Evolutionary conservation across 1,284 basidiomycete genomes (phyloP), one percentile per base, ranked within the genome.

Genomic region (Malassezia dermatis): DNA sequence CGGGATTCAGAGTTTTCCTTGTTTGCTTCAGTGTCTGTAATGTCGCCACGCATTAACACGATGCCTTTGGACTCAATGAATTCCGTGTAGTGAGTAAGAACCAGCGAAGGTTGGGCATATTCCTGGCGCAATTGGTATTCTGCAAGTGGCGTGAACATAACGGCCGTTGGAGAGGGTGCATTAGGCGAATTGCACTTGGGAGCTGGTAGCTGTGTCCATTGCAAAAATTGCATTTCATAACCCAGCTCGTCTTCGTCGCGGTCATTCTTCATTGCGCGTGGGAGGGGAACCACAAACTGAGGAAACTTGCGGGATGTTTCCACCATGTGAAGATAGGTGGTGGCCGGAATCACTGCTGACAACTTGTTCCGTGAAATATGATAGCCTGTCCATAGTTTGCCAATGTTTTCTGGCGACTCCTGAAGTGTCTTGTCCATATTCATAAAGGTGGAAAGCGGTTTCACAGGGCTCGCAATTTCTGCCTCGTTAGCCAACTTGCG

Each of bases 81-180:
- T 70, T 98, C 93, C 35, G 91, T 86, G 76, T 96, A 95, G 75
- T 89, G 83, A 6, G 93, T 94, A 44, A 96, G 73, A 31, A 88
- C 86, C 24, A 99, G 80, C 68, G 88, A 86, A 0, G 93, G 91
- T 32, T 89, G 90, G 3, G 93, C 88, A 76, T 86, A 96, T 42
- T 86, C 81, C 59, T 82, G 81, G 28, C 86, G 83, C 54, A 84
- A 78, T 77, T 96, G 94, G 81, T 89, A 98, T 77, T 96, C 93
- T 64, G 88, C 86, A 47, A 96, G 79, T 4, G 93, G 87, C 0
- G 93, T 93, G 78, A 94, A 94, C 48, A 98, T 80, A 37, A 93
- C 80, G 0, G 89, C 70, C 10, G 61, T 59, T 1, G 63, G 61
- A 2, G 59, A 43, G 8, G 61, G 60, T 13, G 56, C 31, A 10